Evolutionary conservation across 306 rosid genomes (phyloP).

Genomic region (Canavalia ensiformis): DNA sequence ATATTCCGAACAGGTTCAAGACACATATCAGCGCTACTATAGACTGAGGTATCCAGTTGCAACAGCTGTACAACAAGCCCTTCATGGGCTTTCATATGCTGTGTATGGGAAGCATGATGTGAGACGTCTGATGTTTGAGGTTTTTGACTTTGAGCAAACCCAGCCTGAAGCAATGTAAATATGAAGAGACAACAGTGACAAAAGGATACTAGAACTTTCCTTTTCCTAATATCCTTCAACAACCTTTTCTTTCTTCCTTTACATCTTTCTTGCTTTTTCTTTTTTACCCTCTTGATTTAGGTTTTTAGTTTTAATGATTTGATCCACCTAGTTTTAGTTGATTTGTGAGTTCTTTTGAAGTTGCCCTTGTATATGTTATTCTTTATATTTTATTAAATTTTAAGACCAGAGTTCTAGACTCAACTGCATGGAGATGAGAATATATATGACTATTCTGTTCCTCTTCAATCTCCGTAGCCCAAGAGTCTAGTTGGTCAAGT

Average conservation of each 20-base stretch:
- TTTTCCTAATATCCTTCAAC: slow-evolving; percentile 11
- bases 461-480: background rate
- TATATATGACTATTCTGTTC: background rate
- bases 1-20: slow-evolving; percentile 68
- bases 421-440: slow-evolving; percentile 12
- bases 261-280: background rate
- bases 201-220: slow-evolving; percentile 36
- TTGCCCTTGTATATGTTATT: slow-evolving; percentile 34
- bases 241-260: slow-evolving; percentile 1
- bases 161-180: slow-evolving; percentile 67
- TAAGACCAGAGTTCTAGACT: background rate
- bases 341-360: slow-evolving; percentile 33
- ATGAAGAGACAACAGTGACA: slow-evolving; percentile 25
- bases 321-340: slow-evolving; percentile 17
- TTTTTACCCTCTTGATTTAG: slow-evolving; percentile 20
- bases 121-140: slow-evolving; percentile 85
- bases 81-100: slow-evolving; percentile 79
- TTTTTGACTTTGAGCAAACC: slow-evolving; percentile 81
- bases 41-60: slow-evolving; percentile 72
- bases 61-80: slow-evolving; percentile 80
- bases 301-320: slow-evolving; percentile 5
- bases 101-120: slow-evolving; percentile 86
- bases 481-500: background rate
- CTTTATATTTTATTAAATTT: slow-evolving; percentile 29
- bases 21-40: slow-evolving; percentile 62